Percentiles rank a stretch among this genome's conserved stretches.
These are phyloP conservation scores for Mycena metata DNA, from an alignment of 768 basidiomycete species.

Conservation along the genomic window DNA sequence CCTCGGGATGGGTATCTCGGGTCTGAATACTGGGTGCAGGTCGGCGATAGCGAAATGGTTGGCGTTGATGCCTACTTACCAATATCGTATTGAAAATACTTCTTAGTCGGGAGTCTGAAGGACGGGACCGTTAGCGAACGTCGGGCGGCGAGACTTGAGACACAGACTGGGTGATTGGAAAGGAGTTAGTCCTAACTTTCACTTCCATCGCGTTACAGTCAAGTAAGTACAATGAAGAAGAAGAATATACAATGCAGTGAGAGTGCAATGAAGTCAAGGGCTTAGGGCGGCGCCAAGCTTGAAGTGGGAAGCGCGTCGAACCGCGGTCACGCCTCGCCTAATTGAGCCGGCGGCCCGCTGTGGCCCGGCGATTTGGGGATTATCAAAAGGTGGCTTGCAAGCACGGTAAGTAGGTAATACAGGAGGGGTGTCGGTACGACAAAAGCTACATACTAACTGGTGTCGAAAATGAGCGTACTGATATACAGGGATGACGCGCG, in stretches of 20 bases:
- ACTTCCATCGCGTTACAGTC: conserved; percentile 33
- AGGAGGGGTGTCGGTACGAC: conserved; percentile 35
- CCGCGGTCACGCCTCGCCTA: not conserved
- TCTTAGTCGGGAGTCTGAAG: conserved; percentile 46
- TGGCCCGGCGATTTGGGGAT: too few relatives aligned
- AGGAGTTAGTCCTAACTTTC: conserved; percentile 47
- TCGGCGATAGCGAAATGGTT: not conserved
- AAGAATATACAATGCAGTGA: not conserved
- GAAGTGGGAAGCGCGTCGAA: not conserved
- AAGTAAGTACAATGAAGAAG: conserved; percentile 6
- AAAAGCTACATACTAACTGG: conserved; percentile 37
- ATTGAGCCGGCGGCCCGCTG: too few relatives aligned
- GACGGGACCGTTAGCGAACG: not conserved
- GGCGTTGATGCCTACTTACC: conserved; percentile 21
- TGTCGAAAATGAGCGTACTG: conserved; percentile 28
- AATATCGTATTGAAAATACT: conserved; percentile 48
- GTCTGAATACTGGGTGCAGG: conserved; percentile 37
- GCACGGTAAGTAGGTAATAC: conserved; percentile 32
- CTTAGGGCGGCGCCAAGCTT: not conserved
- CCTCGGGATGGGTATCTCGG: conserved; percentile 40
- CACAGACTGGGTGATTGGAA: conserved; percentile 43
- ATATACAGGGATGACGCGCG: conserved; percentile 33
- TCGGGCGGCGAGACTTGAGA: not conserved
- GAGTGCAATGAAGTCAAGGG: not conserved
- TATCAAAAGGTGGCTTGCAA: conserved; percentile 1